Conservation (phyloP, 2,329 filamentous ascomycete genomes). For the Penicillium sp. region DNA sequence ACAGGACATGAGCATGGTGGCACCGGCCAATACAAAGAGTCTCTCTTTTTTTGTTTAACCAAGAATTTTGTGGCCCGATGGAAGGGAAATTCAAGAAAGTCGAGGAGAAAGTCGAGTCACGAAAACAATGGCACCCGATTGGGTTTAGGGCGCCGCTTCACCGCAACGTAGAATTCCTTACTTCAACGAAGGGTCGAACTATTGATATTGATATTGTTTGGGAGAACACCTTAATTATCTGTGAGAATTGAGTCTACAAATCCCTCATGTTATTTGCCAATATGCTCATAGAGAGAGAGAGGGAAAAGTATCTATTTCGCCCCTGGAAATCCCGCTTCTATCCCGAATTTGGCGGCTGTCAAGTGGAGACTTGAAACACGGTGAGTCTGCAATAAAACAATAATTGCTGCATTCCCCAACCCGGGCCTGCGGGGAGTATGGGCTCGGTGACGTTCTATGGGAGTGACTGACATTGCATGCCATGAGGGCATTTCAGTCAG, state of each 20-base stretch:
- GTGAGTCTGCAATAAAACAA: constrained; percentile 5
- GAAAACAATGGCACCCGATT: constrained; percentile 29
- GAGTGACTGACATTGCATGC: no score
- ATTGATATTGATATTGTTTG: background rate
- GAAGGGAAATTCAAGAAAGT: background rate
- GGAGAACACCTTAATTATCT: background rate
- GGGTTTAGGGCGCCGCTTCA: constrained; percentile 28
- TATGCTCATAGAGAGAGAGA: background rate
- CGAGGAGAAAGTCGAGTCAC: constrained; percentile 15
- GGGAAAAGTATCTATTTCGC: background rate
- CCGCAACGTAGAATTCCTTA: constrained; percentile 22
- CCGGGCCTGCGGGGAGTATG: background rate
- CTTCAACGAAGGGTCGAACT: background rate
- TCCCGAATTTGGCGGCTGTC: constrained; percentile 2
- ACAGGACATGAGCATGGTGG: constrained; percentile 36
- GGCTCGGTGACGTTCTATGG: background rate
- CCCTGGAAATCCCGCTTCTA: background rate
- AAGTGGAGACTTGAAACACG: constrained; percentile 6
- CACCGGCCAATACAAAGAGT: constrained; percentile 13
- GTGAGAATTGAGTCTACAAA: background rate
- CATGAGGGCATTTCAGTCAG: background rate
- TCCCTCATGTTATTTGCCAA: background rate
- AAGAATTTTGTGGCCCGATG: constrained; percentile 16
- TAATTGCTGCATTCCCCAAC: background rate
- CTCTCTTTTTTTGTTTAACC: background rate